phyloP scores from a whole-genome alignment of 345 rosid species.

The Linum lewisii region DNA sequence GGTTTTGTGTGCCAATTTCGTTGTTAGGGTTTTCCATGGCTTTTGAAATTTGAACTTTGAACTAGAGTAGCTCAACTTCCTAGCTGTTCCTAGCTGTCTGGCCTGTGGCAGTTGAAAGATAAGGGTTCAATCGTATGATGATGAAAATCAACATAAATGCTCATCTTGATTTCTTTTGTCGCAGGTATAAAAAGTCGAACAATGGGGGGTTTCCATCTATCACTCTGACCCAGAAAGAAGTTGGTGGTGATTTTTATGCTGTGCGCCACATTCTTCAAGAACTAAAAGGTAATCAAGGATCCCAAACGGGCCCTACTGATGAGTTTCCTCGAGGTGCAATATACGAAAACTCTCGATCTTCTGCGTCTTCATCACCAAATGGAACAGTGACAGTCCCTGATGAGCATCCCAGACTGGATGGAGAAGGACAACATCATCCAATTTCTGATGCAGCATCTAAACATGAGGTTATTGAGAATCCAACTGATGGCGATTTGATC shows the following conservation, averaged over 20 bases:
- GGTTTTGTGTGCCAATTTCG: background rate
- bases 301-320: background rate
- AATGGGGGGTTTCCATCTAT: background rate
- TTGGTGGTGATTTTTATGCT: background rate
- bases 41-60: background rate
- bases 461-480: background rate
- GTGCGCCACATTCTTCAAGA: conserved; percentile 1
- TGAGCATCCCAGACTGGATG: background rate
- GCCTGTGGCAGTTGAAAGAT: background rate
- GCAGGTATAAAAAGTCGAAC: background rate
- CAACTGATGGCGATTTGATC: background rate
- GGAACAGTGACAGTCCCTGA: background rate
- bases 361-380: background rate
- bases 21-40: background rate
- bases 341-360: background rate
- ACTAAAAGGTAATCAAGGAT: background rate
- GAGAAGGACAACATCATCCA: background rate
- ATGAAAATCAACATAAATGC: background rate
- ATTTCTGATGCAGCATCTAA: background rate
- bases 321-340: background rate
- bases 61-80: background rate
- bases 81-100: background rate
- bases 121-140: background rate
- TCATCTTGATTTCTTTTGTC: background rate
- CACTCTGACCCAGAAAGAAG: background rate